These are phyloP conservation scores for Arabis hirsuta DNA, from an alignment of 345 rosid genomes.

Conservation along the genomic window DNA sequence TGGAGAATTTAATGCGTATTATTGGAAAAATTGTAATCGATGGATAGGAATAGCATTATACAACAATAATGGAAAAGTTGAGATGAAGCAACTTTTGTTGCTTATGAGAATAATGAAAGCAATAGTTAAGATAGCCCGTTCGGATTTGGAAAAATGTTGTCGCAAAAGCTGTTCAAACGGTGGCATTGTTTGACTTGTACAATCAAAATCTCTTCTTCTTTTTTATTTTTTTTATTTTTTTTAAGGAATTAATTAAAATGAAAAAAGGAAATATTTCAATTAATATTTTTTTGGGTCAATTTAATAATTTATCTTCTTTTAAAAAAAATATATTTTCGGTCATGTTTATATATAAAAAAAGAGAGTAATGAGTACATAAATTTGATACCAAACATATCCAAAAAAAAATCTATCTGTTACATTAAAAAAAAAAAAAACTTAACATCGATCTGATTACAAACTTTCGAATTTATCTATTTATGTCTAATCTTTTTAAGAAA, in stretches of 20 bases:
- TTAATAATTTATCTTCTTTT: too few species aligned
- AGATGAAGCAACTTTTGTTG: conserved; percentile 28
- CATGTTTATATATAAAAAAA: neutral
- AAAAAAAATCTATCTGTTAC: neutral
- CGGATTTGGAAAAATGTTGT: conserved; percentile 6
- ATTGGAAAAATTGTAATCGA: neutral
- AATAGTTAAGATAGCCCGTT: conserved; percentile 2
- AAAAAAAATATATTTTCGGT: neutral
- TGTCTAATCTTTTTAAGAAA: neutral
- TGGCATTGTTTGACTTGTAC: conserved; percentile 24
- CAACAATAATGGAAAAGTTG: neutral
- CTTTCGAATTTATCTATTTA: neutral
- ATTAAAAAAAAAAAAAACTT: neutral
- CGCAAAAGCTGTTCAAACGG: conserved; percentile 31
- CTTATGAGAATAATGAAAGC: conserved; percentile 19
- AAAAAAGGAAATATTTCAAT: neutral
- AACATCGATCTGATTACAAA: neutral
- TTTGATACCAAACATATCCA: neutral
- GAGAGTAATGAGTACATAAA: neutral
- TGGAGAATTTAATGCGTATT: neutral
- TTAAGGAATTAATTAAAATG: neutral
- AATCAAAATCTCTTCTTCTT: neutral
- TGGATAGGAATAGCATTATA: conserved; percentile 5
- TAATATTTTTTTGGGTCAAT: neutral
- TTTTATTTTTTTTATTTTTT: neutral